Conservation (phyloP, 257 asterid species). For the Echites panduratus region DNA sequence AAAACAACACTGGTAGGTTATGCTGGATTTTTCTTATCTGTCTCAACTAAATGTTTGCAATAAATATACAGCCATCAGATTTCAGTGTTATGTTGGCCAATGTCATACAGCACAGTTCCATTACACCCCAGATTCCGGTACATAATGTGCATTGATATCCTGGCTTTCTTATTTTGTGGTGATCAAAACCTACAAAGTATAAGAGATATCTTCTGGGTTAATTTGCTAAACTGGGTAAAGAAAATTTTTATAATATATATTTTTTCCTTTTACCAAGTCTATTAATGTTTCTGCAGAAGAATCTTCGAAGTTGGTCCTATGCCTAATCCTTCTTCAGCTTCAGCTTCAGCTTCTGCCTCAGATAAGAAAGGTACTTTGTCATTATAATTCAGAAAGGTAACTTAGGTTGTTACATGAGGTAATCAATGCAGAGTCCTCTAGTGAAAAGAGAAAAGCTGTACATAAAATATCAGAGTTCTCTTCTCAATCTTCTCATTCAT, state of each 20-base stretch:
- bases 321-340: constrained; percentile 33
- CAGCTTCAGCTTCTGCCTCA: constrained; percentile 34
- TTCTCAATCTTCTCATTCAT: background rate
- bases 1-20: background rate
- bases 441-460: background rate
- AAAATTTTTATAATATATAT: background rate
- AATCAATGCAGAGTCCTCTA: background rate
- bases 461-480: background rate
- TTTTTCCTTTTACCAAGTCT: background rate
- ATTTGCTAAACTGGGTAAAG: background rate
- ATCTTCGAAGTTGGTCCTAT: constrained; percentile 43
- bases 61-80: background rate
- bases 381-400: background rate
- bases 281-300: constrained; percentile 45
- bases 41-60: background rate
- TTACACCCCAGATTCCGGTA: background rate
- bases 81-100: background rate
- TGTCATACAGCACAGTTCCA: background rate
- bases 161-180: background rate
- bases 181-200: background rate
- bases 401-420: background rate
- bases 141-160: background rate
- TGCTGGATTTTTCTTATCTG: background rate
- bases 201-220: background rate
- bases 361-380: constrained; percentile 42